A percentile compares a stretch with the other conserved stretches of the same genome.
Evolutionary conservation across 106 monocot genomes (phyloP).

Genomic region (Acanthochlamys bracteata): DNA sequence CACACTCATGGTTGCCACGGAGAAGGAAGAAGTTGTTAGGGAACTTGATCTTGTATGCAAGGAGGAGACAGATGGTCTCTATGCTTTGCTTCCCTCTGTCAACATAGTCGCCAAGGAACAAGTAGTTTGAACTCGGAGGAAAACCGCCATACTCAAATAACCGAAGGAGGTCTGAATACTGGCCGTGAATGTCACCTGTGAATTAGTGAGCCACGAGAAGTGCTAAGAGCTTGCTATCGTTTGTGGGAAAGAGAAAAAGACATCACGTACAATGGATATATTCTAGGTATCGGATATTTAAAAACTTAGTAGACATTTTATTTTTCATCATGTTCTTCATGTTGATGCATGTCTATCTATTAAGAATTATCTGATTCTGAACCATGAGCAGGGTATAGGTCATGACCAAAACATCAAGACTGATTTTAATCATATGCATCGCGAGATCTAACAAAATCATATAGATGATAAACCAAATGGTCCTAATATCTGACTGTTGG

Average conservation of each 20-base stretch:
- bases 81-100: conserved; percentile 47
- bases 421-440: no score
- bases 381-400: no score
- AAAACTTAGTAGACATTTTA: no score
- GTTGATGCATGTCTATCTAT: no score
- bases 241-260: not conserved
- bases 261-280: no score
- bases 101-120: conserved; percentile 45
- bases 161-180: conserved; percentile 42
- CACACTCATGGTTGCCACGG: conserved; percentile 43
- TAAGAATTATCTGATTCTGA: no score
- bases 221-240: not conserved
- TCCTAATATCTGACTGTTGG: no score
- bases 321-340: no score
- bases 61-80: conserved; percentile 39
- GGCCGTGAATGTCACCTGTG: conserved; percentile 46
- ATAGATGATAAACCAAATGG: no score
- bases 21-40: conserved; percentile 46
- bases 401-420: no score
- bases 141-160: conserved; percentile 40
- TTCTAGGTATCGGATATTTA: no score
- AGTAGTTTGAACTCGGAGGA: conserved; percentile 35
- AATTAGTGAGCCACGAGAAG: not conserved
- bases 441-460: no score
- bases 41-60: conserved; percentile 44